Conservation (phyloP, 106 monocot species). For the Gastrodia elata region DNA sequence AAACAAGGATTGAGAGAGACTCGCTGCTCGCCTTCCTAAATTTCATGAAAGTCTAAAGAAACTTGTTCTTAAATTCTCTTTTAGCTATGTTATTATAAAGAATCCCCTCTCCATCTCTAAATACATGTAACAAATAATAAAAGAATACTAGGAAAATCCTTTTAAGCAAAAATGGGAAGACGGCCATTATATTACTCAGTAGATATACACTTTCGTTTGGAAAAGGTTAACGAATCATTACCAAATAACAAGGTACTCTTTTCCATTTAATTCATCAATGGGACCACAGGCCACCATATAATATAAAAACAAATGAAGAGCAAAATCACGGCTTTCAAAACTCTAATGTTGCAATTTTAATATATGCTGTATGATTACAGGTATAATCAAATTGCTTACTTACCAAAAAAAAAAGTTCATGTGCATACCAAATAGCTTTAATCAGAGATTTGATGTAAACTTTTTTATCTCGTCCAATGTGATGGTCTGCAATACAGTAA, state of each 20-base stretch:
- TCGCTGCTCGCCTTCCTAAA: too few species aligned
- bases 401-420: not conserved
- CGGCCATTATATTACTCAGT: not conserved
- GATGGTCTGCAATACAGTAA: not conserved
- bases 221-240: not conserved
- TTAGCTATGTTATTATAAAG: too few species aligned
- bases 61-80: too few species aligned
- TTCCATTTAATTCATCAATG: not conserved
- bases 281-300: not conserved
- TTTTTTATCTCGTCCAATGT: slow-evolving; percentile 5
- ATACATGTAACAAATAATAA: not conserved
- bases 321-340: not conserved
- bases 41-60: too few species aligned
- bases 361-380: not conserved
- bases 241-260: not conserved
- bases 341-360: not conserved
- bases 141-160: not conserved
- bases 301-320: not conserved
- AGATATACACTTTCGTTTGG: not conserved
- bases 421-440: not conserved
- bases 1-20: too few species aligned
- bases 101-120: too few species aligned
- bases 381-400: not conserved
- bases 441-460: not conserved
- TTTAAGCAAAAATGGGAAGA: not conserved